Conservation (phyloP, 805 yeast species). For the Kuraishia cidri region DNA sequence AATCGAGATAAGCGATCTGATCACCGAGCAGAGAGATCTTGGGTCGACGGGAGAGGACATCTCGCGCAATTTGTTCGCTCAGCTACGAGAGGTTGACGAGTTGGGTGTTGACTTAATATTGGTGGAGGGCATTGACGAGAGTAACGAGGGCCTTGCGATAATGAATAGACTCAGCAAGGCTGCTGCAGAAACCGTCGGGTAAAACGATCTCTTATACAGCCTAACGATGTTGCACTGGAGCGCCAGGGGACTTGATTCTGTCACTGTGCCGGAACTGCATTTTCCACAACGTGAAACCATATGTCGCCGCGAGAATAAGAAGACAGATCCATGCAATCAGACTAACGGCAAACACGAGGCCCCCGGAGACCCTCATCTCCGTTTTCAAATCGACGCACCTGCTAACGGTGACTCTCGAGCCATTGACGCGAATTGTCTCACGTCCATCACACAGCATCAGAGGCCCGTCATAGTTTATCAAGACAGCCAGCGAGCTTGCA, state of each 20-base stretch:
- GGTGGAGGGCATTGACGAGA: conserved; percentile 75
- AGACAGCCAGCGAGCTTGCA: too few relatives aligned
- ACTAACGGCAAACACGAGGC: too few relatives aligned
- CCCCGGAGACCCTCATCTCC: too few relatives aligned
- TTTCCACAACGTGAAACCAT: neutral
- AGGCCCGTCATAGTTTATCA: too few relatives aligned
- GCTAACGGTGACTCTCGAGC: too few relatives aligned
- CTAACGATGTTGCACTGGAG: too few relatives aligned
- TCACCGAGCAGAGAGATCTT: conserved; percentile 22
- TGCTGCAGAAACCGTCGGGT: conserved; percentile 40
- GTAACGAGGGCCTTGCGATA: conserved; percentile 82
- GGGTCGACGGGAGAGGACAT: conserved; percentile 49
- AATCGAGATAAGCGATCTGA: conserved; percentile 9
- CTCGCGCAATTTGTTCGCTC: conserved; percentile 66
- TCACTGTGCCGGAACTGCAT: neutral
- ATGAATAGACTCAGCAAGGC: conserved; percentile 90
- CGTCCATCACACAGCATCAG: too few relatives aligned
- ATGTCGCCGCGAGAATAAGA: neutral
- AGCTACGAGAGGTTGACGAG: conserved; percentile 71
- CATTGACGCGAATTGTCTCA: too few relatives aligned
- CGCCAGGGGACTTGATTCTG: neutral
- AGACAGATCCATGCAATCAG: too few relatives aligned
- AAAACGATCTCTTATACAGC: neutral
- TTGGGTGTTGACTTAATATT: conserved; percentile 59
- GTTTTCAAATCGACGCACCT: too few relatives aligned